Conservation (phyloP, 192 early-diverging fungal species). For the Phycomyces nitens region DNA sequence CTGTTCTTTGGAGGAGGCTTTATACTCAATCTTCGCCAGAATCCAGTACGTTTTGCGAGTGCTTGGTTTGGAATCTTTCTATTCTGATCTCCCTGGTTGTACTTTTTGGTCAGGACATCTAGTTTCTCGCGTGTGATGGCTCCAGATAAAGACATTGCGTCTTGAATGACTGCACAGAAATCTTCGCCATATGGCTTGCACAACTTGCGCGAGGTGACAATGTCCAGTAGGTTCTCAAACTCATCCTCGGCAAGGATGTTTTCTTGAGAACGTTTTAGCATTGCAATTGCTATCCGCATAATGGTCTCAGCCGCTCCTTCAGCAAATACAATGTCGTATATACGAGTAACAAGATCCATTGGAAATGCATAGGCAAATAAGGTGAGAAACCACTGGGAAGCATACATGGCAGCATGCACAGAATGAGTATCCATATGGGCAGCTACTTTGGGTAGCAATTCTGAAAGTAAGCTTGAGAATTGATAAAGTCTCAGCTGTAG, state of each 20-base stretch:
- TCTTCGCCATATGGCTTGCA: slow-evolving; percentile 71
- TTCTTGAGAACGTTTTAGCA: slow-evolving; percentile 78
- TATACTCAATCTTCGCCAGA: slow-evolving; percentile 15
- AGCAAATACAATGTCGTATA: slow-evolving; percentile 87
- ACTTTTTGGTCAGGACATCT: slow-evolving; percentile 63
- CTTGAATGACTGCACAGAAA: slow-evolving; percentile 65
- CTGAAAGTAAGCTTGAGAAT: slow-evolving; percentile 72
- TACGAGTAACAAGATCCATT: slow-evolving; percentile 80
- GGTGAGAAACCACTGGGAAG: slow-evolving; percentile 95
- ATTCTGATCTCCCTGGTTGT: slow-evolving; percentile 47
- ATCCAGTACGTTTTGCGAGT: slow-evolving; percentile 43
- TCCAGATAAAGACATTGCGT: slow-evolving; percentile 68
- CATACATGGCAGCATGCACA: slow-evolving; percentile 85
- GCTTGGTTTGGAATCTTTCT: slow-evolving; percentile 45
- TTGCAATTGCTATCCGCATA: slow-evolving; percentile 81
- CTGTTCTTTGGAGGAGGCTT: slow-evolving; percentile 2
- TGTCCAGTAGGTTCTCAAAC: slow-evolving; percentile 81
- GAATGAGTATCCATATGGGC: slow-evolving; percentile 72
- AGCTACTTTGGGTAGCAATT: slow-evolving; percentile 72
- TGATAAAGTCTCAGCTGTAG: slow-evolving; percentile 88
- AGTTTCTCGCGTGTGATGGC: slow-evolving; percentile 68
- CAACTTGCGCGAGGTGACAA: slow-evolving; percentile 70
- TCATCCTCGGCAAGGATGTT: slow-evolving; percentile 52
- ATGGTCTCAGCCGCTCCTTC: slow-evolving; percentile 89
- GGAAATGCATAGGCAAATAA: slow-evolving; percentile 97